Evolutionary conservation across 495 filamentous ascomycete species (phyloP).

Genomic region (Geopyxis carbonaria): DNA sequence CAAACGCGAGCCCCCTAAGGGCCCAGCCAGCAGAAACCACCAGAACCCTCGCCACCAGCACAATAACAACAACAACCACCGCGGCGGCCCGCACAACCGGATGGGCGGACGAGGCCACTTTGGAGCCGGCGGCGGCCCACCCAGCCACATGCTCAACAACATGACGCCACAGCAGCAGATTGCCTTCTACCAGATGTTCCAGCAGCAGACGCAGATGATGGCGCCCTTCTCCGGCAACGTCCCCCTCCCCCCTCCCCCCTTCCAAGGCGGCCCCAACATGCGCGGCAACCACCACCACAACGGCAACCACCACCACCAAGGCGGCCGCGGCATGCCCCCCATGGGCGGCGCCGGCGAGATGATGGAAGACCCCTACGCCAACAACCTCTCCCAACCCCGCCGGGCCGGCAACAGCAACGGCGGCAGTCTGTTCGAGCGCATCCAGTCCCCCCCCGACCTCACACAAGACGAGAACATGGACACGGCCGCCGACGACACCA

Average conservation of each 20-base stretch:
- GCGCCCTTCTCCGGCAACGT: slow-evolving; percentile 38
- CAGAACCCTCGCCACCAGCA: slow-evolving; percentile 11
- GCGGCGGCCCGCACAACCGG: slow-evolving; percentile 18
- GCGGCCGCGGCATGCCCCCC: slow-evolving; percentile 9
- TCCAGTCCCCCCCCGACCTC: slow-evolving; percentile 32
- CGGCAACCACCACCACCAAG: not conserved
- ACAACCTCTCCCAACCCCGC: slow-evolving; percentile 21
- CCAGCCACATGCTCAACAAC: slow-evolving; percentile 4
- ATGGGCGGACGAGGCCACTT: slow-evolving; percentile 13
- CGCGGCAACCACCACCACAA: not conserved
- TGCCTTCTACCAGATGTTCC: slow-evolving; percentile 66
- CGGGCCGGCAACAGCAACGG: slow-evolving; percentile 7
- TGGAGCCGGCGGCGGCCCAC: not conserved
- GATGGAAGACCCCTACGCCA: slow-evolving; percentile 23
- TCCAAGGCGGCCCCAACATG: slow-evolving; percentile 14
- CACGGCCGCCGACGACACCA: slow-evolving; percentile 9
- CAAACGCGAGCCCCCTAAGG: slow-evolving; percentile 52
- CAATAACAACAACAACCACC: slow-evolving; percentile 28
- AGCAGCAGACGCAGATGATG: slow-evolving; percentile 82
- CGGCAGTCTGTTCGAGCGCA: slow-evolving; percentile 52
- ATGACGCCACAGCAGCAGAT: slow-evolving; percentile 55
- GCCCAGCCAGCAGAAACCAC: slow-evolving; percentile 28
- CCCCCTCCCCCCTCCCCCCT: slow-evolving; percentile 2
- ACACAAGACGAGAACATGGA: slow-evolving; percentile 10
- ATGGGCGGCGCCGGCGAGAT: slow-evolving; percentile 21